Percentiles rank a stretch among this genome's conserved stretches.
These are phyloP conservation scores for Tardiomyces blankii DNA, from an alignment of 1,139 yeast genomes.

Conservation along the genomic window DNA sequence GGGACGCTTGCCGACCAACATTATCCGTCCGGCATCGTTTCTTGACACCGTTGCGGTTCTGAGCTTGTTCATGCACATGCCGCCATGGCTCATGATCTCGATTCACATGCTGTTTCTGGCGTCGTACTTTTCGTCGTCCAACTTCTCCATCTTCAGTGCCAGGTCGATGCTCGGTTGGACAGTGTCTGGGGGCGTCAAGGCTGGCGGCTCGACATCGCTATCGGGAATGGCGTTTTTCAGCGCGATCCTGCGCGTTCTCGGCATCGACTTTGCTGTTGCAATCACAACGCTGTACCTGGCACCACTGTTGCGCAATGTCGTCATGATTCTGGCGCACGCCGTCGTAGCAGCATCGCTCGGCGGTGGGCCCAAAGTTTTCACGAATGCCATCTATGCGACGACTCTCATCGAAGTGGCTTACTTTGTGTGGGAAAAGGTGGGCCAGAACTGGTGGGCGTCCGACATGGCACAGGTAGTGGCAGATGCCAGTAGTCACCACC, in stretches of 20 bases:
- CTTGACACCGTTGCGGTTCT: slow-evolving; percentile 24
- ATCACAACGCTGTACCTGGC: slow-evolving; percentile 7
- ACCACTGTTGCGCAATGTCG: slow-evolving; percentile 9
- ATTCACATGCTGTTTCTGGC: slow-evolving; percentile 19
- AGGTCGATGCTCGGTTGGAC: background rate
- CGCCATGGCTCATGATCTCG: slow-evolving; percentile 17
- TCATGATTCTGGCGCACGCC: slow-evolving; percentile 22
- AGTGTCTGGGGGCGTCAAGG: background rate
- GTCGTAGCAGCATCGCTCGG: slow-evolving; percentile 25
- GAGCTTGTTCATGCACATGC: slow-evolving; percentile 19
- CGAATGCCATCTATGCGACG: slow-evolving; percentile 25
- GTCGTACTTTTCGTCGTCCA: slow-evolving; percentile 5
- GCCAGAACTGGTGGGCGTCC: slow-evolving; percentile 5
- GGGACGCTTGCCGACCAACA: background rate
- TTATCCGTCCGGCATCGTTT: slow-evolving; percentile 20
- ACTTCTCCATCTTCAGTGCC: background rate
- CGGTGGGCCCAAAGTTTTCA: slow-evolving; percentile 21
- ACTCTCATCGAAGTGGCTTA: slow-evolving; percentile 17
- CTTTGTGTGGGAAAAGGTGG: slow-evolving; percentile 14
- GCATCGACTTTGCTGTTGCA: slow-evolving; percentile 9
- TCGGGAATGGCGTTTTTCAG: background rate
- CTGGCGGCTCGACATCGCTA: slow-evolving; percentile 4
- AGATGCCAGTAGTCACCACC: background rate
- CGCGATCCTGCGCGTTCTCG: slow-evolving; percentile 8
- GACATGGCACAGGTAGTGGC: background rate